These are phyloP conservation scores for Pseudozyma sp. DNA, from an alignment of 1,284 basidiomycete genomes.

Conservation along the genomic window DNA sequence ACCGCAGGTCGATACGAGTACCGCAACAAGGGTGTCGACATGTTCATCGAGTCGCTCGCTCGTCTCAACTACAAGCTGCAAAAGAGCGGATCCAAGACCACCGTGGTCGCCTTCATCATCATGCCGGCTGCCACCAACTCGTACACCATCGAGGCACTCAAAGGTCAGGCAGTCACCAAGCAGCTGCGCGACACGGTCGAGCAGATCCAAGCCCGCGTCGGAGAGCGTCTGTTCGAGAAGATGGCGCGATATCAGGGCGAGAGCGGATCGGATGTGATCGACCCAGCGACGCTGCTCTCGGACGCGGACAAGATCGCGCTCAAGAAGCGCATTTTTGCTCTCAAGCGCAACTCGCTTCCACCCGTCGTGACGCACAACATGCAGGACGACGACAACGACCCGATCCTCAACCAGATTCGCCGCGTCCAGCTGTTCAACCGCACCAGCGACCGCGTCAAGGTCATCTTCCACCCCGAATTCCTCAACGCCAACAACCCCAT, in stretches of 20 bases:
- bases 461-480: constrained; percentile 99
- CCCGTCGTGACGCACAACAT: constrained; percentile 98
- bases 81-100: constrained; percentile 80
- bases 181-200: constrained; percentile 90
- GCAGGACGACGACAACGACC: constrained; percentile 90
- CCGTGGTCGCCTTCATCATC: constrained; percentile 97
- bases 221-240: constrained; percentile 90
- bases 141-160: constrained; percentile 96
- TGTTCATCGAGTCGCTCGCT: constrained; percentile 97
- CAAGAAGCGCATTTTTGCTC: constrained; percentile 94
- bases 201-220: constrained; percentile 92
- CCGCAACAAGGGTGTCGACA: constrained; percentile 98
- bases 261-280: constrained; percentile 54
- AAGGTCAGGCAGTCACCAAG: constrained; percentile 97
- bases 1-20: constrained; percentile 99
- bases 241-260: constrained; percentile 87
- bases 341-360: constrained; percentile 91
- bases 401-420: constrained; percentile 93
- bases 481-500: constrained; percentile 97
- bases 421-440: constrained; percentile 91
- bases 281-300: constrained; percentile 76
- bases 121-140: constrained; percentile 96
- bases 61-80: constrained; percentile 82
- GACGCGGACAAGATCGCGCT: constrained; percentile 93
- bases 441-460: constrained; percentile 85